A percentile compares a stretch with the other conserved stretches of the same genome.
Evolutionary conservation across 2,329 filamentous ascomycete genomes (phyloP).

Genomic region (Cladobotryum mycophilum): DNA sequence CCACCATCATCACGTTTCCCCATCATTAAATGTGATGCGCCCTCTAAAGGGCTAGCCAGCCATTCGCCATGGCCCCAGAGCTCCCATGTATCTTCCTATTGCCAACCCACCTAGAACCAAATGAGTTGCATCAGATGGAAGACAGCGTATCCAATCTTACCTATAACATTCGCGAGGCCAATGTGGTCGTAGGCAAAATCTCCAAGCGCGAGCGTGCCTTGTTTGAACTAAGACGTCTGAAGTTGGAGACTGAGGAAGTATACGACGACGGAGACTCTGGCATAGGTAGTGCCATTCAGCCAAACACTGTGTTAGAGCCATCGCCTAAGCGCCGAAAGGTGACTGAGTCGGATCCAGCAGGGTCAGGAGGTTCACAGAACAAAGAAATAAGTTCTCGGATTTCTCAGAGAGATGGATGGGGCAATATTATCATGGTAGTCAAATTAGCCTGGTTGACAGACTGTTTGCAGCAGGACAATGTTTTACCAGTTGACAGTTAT

Average conservation of each 20-base stretch:
- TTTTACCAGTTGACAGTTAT: slow-evolving; percentile 46
- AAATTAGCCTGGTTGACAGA: slow-evolving; percentile 54
- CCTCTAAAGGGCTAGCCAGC: neutral
- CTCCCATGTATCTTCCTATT: slow-evolving; percentile 68
- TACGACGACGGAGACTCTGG: slow-evolving; percentile 4
- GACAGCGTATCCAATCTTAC: slow-evolving; percentile 60
- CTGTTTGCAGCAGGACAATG: slow-evolving; percentile 36
- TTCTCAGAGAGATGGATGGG: too few species aligned
- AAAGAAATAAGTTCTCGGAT: too few species aligned
- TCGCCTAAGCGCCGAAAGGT: slow-evolving; percentile 14
- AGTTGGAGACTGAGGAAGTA: slow-evolving; percentile 48
- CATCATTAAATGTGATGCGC: slow-evolving; percentile 2
- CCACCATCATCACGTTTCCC: too few species aligned
- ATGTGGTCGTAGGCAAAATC: slow-evolving; percentile 68
- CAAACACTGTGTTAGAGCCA: neutral
- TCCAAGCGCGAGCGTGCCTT: slow-evolving; percentile 62
- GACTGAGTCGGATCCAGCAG: slow-evolving; percentile 12
- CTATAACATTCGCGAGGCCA: slow-evolving; percentile 64
- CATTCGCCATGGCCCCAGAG: slow-evolving; percentile 18
- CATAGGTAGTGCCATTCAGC: neutral
- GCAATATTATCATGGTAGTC: slow-evolving; percentile 44
- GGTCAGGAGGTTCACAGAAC: neutral
- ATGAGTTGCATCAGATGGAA: slow-evolving; percentile 59
- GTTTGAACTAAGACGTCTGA: slow-evolving; percentile 68
- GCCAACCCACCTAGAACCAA: slow-evolving; percentile 57